Conservation (phyloP, 768 basidiomycete genomes). For the Cantharellus anzutake region DNA sequence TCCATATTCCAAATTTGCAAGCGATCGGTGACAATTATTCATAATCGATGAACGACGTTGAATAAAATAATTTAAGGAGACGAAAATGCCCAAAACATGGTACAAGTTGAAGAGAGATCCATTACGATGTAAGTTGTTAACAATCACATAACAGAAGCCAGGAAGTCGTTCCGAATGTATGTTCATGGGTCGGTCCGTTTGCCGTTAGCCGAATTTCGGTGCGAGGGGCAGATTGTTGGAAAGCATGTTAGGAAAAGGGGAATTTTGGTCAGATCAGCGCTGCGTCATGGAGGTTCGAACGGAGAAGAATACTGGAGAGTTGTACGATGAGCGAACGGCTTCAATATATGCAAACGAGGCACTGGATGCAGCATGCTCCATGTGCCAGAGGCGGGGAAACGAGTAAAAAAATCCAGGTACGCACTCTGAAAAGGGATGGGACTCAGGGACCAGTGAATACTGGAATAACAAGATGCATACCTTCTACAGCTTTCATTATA, state of each 20-base stretch:
- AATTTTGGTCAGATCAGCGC: neutral
- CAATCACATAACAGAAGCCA: neutral
- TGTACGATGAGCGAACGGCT: neutral
- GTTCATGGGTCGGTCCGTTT: neutral
- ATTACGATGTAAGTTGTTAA: neutral
- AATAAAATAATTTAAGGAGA: neutral
- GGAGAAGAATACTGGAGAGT: neutral
- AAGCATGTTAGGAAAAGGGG: neutral
- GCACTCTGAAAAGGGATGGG: neutral
- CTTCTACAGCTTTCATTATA: constrained; percentile 94
- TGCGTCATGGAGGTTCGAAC: neutral
- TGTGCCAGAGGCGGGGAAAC: neutral
- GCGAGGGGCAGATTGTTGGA: neutral
- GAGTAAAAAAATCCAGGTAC: neutral
- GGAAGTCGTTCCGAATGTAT: neutral
- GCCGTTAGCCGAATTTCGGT: neutral
- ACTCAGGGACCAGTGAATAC: neutral
- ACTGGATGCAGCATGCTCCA: too few relatives aligned
- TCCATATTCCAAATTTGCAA: too few relatives aligned
- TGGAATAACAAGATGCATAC: constrained; percentile 23
- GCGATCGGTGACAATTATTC: too few relatives aligned
- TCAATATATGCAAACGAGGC: too few relatives aligned
- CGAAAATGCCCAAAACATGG: neutral
- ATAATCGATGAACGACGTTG: neutral
- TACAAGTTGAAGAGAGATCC: neutral